These are phyloP conservation scores for Agaricus sinodeliciosus DNA, from an alignment of 768 basidiomycete species.

Conservation along the genomic window DNA sequence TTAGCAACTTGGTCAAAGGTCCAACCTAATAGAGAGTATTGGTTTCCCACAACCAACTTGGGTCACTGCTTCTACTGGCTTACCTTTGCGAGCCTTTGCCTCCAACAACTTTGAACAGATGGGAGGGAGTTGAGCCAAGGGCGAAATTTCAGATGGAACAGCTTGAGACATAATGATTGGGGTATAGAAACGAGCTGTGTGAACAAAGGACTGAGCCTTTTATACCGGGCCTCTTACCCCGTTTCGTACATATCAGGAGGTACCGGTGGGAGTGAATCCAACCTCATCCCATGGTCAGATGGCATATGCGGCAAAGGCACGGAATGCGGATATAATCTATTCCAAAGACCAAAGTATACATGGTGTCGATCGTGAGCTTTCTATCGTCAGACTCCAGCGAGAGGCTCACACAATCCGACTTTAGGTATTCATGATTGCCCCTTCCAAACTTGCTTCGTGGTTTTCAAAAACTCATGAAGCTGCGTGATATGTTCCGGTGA, in stretches of 20 bases:
- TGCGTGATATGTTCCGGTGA: constrained; percentile 89
- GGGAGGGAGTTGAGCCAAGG: constrained; percentile 46
- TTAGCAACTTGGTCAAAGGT: constrained; percentile 67
- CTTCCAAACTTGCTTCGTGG: constrained; percentile 84
- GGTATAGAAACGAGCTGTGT: neutral
- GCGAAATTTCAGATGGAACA: constrained; percentile 34
- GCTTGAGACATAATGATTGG: constrained; percentile 9
- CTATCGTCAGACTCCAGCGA: neutral
- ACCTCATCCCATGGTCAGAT: neutral
- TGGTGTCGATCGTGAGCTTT: constrained; percentile 8
- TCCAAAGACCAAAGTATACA: constrained; percentile 2
- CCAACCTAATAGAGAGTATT: constrained; percentile 32
- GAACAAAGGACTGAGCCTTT: neutral
- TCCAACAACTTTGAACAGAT: constrained; percentile 47
- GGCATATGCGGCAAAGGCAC: neutral
- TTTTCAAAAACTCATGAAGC: constrained; percentile 91
- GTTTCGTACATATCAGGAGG: neutral
- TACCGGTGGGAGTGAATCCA: neutral
- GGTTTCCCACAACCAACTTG: neutral
- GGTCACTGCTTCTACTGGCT: neutral
- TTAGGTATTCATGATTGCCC: constrained; percentile 12
- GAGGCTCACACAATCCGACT: constrained; percentile 9
- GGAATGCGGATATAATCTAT: constrained; percentile 4
- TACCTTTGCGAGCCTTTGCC: constrained; percentile 64
- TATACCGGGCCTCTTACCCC: neutral